Percentiles rank a stretch among this genome's conserved stretches.
Evolutionary conservation across 371 early-diverging fungal genomes (phyloP).

Genomic region (Zychaea mexicana): DNA sequence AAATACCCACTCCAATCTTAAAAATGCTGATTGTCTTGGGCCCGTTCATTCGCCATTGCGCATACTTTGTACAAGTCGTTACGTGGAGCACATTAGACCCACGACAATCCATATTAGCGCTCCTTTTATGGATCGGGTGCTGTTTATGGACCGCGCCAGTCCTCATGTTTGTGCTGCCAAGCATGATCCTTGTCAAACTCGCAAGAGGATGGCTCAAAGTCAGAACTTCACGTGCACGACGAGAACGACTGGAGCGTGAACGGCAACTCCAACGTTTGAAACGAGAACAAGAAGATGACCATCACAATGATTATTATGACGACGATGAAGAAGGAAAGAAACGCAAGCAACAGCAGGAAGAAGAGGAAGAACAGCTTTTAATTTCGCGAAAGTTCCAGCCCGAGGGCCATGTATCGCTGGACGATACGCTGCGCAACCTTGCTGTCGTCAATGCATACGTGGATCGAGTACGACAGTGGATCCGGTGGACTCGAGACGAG

Average conservation of each 20-base stretch:
- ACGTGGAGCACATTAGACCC: constrained; percentile 30
- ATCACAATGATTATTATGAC: constrained; percentile 26
- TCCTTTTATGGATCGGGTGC: constrained; percentile 26
- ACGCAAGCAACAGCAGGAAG: constrained; percentile 17
- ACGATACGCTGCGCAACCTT: constrained; percentile 41
- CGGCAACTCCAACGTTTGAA: constrained; percentile 20
- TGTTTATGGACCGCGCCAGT: constrained; percentile 40
- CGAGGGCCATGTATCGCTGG: constrained; percentile 38
- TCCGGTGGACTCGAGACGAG: neutral
- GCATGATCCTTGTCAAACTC: constrained; percentile 24
- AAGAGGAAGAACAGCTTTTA: constrained; percentile 29
- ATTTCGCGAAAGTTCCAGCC: constrained; percentile 34
- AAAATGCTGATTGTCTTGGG: constrained; percentile 31
- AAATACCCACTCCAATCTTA: constrained; percentile 44
- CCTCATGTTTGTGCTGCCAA: constrained; percentile 31
- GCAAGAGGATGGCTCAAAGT: constrained; percentile 31
- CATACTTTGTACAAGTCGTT: constrained; percentile 17
- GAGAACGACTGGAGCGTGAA: constrained; percentile 31
- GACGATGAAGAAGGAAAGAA: constrained; percentile 9
- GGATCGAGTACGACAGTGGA: constrained; percentile 11
- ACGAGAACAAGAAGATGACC: constrained; percentile 11
- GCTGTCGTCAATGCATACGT: constrained; percentile 28
- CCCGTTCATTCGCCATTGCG: constrained; percentile 20
- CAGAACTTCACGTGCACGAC: constrained; percentile 20
- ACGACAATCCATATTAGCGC: constrained; percentile 27